phyloP scores from a whole-genome alignment of 2,329 filamentous ascomycete genomes.

The Aspergillus fischeri region DNA sequence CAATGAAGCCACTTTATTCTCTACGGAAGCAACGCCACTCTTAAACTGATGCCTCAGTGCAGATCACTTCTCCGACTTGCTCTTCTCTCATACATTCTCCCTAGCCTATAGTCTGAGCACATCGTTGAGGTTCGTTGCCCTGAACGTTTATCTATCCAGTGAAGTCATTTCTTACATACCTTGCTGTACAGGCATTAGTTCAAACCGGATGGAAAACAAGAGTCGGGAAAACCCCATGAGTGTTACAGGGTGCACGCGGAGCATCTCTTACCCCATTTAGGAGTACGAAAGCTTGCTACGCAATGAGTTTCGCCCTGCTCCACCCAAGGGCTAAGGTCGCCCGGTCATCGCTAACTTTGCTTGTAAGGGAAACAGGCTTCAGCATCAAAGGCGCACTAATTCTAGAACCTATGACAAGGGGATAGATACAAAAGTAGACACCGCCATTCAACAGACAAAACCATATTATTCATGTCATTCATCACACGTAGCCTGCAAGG shows the following conservation, averaged over 20 bases:
- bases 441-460: constrained; percentile 22
- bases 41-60: too few species aligned
- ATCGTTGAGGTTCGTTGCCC: too few species aligned
- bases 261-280: neutral
- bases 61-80: too few species aligned
- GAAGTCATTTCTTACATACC: too few species aligned
- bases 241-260: neutral
- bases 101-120: too few species aligned
- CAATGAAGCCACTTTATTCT: too few species aligned
- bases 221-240: neutral
- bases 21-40: too few species aligned
- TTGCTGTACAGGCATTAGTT: neutral
- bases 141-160: too few species aligned
- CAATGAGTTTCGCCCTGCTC: neutral
- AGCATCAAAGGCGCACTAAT: constrained; percentile 8
- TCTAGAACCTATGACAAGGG: constrained; percentile 10
- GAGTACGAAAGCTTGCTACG: neutral
- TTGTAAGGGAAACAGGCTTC: constrained; percentile 1
- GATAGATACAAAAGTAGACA: constrained; percentile 21
- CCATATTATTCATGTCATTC: constrained; percentile 27
- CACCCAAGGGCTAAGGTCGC: neutral
- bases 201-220: neutral
- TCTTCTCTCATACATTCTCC: too few species aligned
- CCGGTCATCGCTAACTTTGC: neutral
- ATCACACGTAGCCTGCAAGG: constrained; percentile 34